phyloP scores from a whole-genome alignment of 2,329 filamentous ascomycete genomes.

The Neonectria coccinea region DNA sequence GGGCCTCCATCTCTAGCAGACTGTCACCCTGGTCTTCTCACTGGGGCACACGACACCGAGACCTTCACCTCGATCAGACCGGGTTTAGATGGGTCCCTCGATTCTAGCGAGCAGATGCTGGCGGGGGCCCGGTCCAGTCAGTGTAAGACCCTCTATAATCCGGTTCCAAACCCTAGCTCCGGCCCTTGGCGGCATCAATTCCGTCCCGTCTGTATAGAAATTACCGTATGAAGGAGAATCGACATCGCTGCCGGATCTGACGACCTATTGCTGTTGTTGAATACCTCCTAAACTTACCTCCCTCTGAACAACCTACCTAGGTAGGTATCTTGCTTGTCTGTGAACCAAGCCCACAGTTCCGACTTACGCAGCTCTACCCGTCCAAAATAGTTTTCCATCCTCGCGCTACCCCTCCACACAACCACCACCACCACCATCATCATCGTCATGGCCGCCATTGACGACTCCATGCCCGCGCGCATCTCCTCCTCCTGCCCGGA shows the following conservation, averaged over 20 bases:
- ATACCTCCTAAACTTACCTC: neutral
- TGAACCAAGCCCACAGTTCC: neutral
- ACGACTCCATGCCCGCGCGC: constrained; percentile 65
- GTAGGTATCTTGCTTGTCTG: neutral
- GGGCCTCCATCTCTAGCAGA: neutral
- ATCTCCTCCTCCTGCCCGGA: constrained; percentile 66
- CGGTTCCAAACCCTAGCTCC: constrained; percentile 8
- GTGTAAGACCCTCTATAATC: constrained; percentile 6
- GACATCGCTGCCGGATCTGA: constrained; percentile 4
- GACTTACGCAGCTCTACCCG: constrained; percentile 9
- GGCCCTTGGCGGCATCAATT: neutral
- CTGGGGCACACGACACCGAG: constrained; percentile 28
- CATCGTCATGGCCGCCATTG: constrained; percentile 49
- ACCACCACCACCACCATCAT: neutral
- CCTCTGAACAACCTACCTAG: neutral
- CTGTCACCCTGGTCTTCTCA: constrained; percentile 11
- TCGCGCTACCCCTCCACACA: constrained; percentile 22
- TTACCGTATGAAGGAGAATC: neutral
- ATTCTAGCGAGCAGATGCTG: neutral
- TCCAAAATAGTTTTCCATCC: constrained; percentile 7
- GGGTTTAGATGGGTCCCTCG: neutral
- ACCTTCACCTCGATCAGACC: constrained; percentile 15
- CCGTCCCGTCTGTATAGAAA: neutral
- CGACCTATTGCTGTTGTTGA: constrained; percentile 13
- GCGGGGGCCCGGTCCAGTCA: constrained; percentile 19